Evolutionary conservation across 2,329 filamentous ascomycete genomes (phyloP).

Genomic region (Penicillium sp.): DNA sequence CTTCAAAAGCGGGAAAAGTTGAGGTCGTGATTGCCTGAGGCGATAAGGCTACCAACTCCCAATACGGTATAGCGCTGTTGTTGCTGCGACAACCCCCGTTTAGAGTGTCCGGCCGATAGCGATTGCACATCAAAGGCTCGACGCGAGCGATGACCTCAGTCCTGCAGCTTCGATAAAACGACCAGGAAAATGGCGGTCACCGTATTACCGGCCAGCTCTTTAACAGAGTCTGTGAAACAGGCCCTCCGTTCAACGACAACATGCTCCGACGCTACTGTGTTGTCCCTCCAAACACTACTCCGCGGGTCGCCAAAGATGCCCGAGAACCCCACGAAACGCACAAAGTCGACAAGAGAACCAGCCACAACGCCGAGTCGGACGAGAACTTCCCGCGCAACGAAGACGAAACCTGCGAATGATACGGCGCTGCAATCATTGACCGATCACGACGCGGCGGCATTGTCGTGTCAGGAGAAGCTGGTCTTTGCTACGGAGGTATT

Average conservation of each 20-base stretch:
- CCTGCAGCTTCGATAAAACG: conserved; percentile 16
- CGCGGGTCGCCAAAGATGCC: conserved; percentile 27
- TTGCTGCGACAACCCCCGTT: conserved; percentile 36
- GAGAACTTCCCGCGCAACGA: conserved; percentile 27
- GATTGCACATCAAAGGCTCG: conserved; percentile 22
- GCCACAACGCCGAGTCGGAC: conserved; percentile 21
- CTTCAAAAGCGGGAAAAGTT: conserved; percentile 12
- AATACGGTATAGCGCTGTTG: conserved; percentile 22
- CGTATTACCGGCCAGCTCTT: conserved; percentile 32
- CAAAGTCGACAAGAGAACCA: conserved; percentile 27
- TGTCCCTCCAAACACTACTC: conserved; percentile 42
- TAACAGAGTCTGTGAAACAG: conserved; percentile 52
- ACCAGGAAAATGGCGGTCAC: conserved; percentile 33
- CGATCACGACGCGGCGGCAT: conserved; percentile 28
- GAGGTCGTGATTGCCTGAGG: conserved; percentile 13
- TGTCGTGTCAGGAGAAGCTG: conserved; percentile 42
- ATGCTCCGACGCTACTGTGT: conserved; percentile 50
- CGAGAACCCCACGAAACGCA: conserved; percentile 27
- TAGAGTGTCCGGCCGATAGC: conserved; percentile 21
- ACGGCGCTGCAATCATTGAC: conserved; percentile 25
- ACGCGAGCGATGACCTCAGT: conserved; percentile 17
- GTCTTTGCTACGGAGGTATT: conserved; percentile 49
- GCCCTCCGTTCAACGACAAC: conserved; percentile 55
- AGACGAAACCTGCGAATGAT: conserved; percentile 28
- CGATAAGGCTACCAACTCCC: conserved; percentile 15